A percentile compares a stretch with the other conserved stretches of the same genome.
These are phyloP conservation scores for Coemansia brasiliensis DNA, from an alignment of 192 early-diverging fungal species.

Conservation along the genomic window DNA sequence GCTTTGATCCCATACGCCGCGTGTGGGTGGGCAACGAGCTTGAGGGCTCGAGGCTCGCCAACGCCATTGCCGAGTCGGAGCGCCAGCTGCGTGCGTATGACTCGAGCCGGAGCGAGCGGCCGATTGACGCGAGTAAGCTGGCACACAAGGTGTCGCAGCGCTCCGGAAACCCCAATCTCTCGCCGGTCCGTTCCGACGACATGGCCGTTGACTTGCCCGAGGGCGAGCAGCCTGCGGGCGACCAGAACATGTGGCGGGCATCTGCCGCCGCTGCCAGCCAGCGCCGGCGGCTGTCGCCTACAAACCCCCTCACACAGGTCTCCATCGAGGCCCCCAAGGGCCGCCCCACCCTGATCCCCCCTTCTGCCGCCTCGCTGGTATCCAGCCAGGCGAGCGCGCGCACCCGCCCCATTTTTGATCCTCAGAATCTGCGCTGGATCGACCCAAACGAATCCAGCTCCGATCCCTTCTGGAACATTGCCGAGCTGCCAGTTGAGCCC, in stretches of 20 bases:
- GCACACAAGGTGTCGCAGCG: constrained; percentile 44
- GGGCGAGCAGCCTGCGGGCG: constrained; percentile 7
- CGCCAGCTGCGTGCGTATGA: constrained; percentile 20
- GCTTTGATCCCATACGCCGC: constrained; percentile 42
- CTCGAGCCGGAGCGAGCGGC: constrained; percentile 17
- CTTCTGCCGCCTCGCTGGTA: constrained; percentile 32
- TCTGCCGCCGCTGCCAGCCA: constrained; percentile 9
- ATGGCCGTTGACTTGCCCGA: constrained; percentile 15
- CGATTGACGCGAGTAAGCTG: constrained; percentile 42
- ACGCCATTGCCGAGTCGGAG: constrained; percentile 47
- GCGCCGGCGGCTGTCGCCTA: constrained; percentile 15
- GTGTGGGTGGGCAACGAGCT: constrained; percentile 46
- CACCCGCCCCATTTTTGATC: constrained; percentile 46
- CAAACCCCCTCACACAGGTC: constrained; percentile 20
- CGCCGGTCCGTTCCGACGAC: constrained; percentile 25
- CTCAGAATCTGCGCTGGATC: constrained; percentile 50
- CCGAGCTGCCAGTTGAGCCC: constrained; percentile 43
- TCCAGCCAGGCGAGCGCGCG: constrained; percentile 10
- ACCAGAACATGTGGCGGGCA: background rate
- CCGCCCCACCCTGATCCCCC: constrained; percentile 41
- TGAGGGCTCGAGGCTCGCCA: constrained; percentile 38
- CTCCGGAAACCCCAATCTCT: constrained; percentile 29
- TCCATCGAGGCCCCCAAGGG: constrained; percentile 23
- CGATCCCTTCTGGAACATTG: constrained; percentile 49
- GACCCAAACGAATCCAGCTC: constrained; percentile 31